Base-by-base conservation (phyloP, 1,139 yeast species). In the Kodamaea sp. region DNA sequence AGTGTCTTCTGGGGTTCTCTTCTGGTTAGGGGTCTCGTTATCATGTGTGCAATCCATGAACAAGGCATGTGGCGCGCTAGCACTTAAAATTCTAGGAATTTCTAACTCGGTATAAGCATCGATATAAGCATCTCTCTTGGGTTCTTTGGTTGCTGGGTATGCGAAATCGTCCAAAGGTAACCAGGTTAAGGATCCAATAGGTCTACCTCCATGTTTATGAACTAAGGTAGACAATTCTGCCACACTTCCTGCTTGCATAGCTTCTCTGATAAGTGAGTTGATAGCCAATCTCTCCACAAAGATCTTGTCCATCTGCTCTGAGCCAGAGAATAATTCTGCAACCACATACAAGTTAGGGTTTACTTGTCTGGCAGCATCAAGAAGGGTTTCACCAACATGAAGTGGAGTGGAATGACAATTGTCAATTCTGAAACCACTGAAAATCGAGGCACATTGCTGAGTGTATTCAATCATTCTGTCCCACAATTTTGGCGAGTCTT, bases 21-120 rank as follows among this genome's bases (percentile, higher is more conserved):
- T 88, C 50, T 90, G 95, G 26, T 73, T 74, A 3, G 97, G 96
- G 24, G 80, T 83, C 59, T 88, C 94, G 53, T 92, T 92, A 59
- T 92, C 98, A 59, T 92, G 98, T 3, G 97, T 90, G 53, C 97
- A 90, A 57, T 92, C 98, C 97, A 92, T 90, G 51, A 92, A 85
- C 50, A 92, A 69, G 0, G 97, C 96, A 61, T 89, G 97, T 3
- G 96, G 95, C 10, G 82, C 80, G 27, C 82, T 76, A 7, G 80
- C 68, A 1, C 80, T 71, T 34, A 87, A 71, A 10, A 80, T 70
- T 46, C 73, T 75, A 3, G 92, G 90, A 31, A 83, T 70, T 39
- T 78, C 79, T 40, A 83, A 62, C 53, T 82, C 87, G 3, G 69
- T 53, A 32, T 52, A 55, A 10, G 83, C 75, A 5, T 63, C 67